Evolutionary conservation across 2,329 filamentous ascomycete genomes (phyloP), one percentile per base, ranked within the genome.

Genomic region (Colletotrichum aenigma): DNA sequence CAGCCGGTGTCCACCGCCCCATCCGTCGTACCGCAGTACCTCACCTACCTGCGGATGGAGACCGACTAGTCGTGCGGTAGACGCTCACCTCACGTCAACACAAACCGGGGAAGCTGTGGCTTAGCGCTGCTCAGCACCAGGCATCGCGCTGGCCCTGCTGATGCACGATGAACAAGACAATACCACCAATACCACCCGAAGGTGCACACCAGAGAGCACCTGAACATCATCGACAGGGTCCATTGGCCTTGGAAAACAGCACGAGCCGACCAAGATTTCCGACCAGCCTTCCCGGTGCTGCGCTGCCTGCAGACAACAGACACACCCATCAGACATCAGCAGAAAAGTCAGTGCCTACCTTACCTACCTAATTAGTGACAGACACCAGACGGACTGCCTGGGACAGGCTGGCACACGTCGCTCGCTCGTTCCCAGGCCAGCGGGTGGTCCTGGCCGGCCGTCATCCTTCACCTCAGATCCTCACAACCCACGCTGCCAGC

Each of bases 21-120:
- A n/a, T 30, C 56, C 56, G 9, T 60, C 56, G 30, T n/a, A 32
- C 56, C 30, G 30, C 26, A 32, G 26, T 60, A 60, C 56, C n/a
- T 48, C n/a, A 60, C 56, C 43, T 21, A 7, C n/a, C 43, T 52
- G 12, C 43, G 43, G 43, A 52, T 52, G 43, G 43, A 52, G 43
- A 52, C 43, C 43, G 43, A 52, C 43, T 52, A 52, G 43, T 52
- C 43, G n/a, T 52, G 43, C 43, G 43, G 43, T 52, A 52, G 43
- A 65, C 66, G 43, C 64, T 75, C 64, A 76, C 64, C 69, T 76
- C 70, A 71, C 60, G 60, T 71, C 43, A 65, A 71, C 58, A 74
- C 70, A 65, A 34, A 69, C 74, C 52, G 70, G 74, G 74, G 70
- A 69, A 69, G 70, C 70, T 76, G 74, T 76, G 74, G 74, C 74